Conservation (phyloP, 768 basidiomycete species). For the Pleurotus citrinopileatus region DNA sequence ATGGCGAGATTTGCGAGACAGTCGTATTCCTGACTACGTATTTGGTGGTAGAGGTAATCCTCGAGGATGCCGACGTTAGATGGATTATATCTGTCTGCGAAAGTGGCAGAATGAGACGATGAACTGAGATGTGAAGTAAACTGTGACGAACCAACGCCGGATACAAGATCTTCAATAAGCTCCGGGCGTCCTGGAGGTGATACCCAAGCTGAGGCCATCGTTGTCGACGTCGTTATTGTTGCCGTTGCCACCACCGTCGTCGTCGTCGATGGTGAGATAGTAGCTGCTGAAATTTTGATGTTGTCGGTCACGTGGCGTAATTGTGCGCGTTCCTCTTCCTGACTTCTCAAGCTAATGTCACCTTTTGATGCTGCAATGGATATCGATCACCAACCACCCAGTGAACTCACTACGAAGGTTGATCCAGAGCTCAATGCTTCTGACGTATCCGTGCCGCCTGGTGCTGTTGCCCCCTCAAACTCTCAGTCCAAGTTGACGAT, state of each 20-base stretch:
- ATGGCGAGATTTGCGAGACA: conserved; percentile 94
- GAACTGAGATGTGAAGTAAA: neutral
- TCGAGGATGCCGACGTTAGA: conserved; percentile 91
- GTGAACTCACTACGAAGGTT: too few relatives aligned
- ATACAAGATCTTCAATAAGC: conserved; percentile 87
- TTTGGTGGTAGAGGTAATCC: conserved; percentile 96
- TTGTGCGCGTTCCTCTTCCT: too few relatives aligned
- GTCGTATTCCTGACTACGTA: conserved; percentile 88
- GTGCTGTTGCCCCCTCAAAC: too few relatives aligned
- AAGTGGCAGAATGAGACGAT: conserved; percentile 9
- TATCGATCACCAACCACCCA: too few relatives aligned
- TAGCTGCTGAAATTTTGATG: conserved; percentile 4
- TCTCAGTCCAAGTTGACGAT: too few relatives aligned
- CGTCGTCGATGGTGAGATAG: too few relatives aligned
- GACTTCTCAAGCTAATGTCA: too few relatives aligned
- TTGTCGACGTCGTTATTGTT: conserved; percentile 7
- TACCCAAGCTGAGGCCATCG: conserved; percentile 65
- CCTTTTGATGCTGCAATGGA: neutral
- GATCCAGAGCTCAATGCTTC: too few relatives aligned
- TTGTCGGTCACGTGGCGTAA: neutral
- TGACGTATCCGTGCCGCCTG: too few relatives aligned
- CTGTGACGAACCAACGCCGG: conserved; percentile 71
- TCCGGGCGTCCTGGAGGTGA: conserved; percentile 77
- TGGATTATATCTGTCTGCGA: conserved; percentile 92
- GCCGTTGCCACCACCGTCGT: too few relatives aligned